Evolutionary conservation across 2,329 filamentous ascomycete genomes (phyloP).

Genomic region (Nakataea oryzae): DNA sequence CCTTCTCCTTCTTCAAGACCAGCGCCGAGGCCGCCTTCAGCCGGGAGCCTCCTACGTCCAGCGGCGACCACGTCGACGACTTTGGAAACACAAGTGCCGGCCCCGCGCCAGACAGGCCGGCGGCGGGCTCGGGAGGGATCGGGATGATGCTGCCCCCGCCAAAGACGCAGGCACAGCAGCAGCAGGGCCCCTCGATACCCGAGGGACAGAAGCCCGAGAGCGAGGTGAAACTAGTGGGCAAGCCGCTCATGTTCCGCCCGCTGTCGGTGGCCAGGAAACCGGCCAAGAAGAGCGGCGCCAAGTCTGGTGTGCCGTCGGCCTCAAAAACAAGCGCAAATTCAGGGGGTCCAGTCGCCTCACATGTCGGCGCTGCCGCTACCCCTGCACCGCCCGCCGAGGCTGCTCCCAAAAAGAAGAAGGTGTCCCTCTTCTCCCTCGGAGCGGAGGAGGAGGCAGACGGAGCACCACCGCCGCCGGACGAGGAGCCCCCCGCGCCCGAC

Average conservation of each 20-base stretch:
- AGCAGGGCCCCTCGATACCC: conserved; percentile 34
- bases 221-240: conserved; percentile 61
- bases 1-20: conserved; percentile 70
- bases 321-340: not conserved
- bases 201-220: conserved; percentile 47
- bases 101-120: not conserved
- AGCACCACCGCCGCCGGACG: conserved; percentile 12
- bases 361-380: conserved; percentile 9
- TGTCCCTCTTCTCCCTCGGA: conserved; percentile 61
- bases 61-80: conserved; percentile 1
- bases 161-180: conserved; percentile 14
- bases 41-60: conserved; percentile 30
- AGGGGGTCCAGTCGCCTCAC: not conserved
- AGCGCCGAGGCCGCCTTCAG: conserved; percentile 75
- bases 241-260: conserved; percentile 80
- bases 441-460: conserved; percentile 28
- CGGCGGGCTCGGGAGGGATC: conserved; percentile 1
- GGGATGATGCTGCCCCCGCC: conserved; percentile 28
- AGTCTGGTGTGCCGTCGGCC: conserved; percentile 8
- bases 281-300: conserved; percentile 43
- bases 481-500: conserved; percentile 5
- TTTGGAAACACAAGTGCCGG: not conserved
- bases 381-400: conserved; percentile 15
- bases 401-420: conserved; percentile 51
- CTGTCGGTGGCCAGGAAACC: conserved; percentile 72